Evolutionary conservation across 2,329 filamentous ascomycete species (phyloP).

Genomic region (Fusarium sp.): DNA sequence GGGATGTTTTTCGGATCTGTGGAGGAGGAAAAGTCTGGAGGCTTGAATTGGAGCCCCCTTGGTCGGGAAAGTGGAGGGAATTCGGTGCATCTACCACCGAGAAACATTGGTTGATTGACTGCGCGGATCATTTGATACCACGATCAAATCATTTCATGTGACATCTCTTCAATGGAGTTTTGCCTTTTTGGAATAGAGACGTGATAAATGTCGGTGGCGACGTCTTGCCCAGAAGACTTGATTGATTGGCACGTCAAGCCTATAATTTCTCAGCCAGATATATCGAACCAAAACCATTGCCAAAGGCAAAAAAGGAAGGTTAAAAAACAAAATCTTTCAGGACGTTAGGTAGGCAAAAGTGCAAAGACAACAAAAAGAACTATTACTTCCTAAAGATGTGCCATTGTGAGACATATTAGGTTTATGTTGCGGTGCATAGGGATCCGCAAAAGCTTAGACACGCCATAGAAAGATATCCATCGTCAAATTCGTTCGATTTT

Average conservation of each 20-base stretch:
- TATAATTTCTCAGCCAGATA: background rate
- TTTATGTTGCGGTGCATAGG: too few species aligned
- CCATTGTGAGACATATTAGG: too few species aligned
- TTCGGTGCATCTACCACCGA: background rate
- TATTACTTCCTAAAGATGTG: too few species aligned
- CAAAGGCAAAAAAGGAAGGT: too few species aligned
- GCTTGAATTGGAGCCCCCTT: background rate
- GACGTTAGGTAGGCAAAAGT: too few species aligned
- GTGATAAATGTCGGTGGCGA: background rate
- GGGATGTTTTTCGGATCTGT: background rate
- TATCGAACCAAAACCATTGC: too few species aligned
- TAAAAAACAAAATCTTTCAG: too few species aligned
- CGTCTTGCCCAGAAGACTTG: background rate
- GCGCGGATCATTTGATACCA: background rate
- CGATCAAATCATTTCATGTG: too few species aligned
- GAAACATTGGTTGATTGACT: background rate
- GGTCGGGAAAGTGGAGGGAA: background rate
- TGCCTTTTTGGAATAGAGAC: background rate
- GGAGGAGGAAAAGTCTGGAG: background rate
- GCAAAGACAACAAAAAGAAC: too few species aligned
- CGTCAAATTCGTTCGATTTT: accelerated
- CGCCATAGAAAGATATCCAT: accelerated
- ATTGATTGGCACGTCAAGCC: background rate
- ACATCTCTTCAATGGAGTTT: too few species aligned
- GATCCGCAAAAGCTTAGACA: background rate